Percentiles rank a stretch among this genome's conserved stretches.
Conservation (phyloP, 2,329 filamentous ascomycete species). For the Aspergillus sp. region DNA sequence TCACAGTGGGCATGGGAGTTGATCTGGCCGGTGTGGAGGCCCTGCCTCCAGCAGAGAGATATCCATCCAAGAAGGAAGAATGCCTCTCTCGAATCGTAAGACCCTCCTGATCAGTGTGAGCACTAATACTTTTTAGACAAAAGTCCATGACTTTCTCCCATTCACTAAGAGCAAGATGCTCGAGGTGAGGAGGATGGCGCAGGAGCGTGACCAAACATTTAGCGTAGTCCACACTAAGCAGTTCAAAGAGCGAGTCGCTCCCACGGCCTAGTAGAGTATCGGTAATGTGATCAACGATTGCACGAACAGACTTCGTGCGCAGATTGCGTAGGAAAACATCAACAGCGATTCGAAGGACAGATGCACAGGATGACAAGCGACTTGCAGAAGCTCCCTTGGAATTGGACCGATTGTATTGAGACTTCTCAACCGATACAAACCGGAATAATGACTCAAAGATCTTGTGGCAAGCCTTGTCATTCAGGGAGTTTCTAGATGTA, state of each 20-base stretch:
- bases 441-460: conserved; percentile 81
- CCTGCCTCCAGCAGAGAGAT: conserved; percentile 26
- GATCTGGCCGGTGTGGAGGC: conserved; percentile 35
- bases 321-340: conserved; percentile 68
- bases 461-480: conserved; percentile 76
- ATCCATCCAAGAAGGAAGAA: conserved; percentile 31
- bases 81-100: conserved; percentile 32
- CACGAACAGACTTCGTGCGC: conserved; percentile 74
- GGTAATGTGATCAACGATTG: conserved; percentile 78
- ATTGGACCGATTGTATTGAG: conserved; percentile 58
- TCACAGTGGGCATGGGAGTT: conserved; percentile 28
- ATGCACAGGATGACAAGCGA: conserved; percentile 68
- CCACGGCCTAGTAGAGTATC: conserved; percentile 67
- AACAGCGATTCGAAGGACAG: conserved; percentile 70
- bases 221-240: conserved; percentile 74
- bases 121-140: conserved; percentile 62
- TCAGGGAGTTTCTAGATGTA: conserved; percentile 50
- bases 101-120: conserved; percentile 28
- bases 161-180: conserved; percentile 68
- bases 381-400: conserved; percentile 53
- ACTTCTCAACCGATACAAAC: conserved; percentile 69
- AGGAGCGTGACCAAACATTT: conserved; percentile 73
- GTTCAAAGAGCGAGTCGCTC: conserved; percentile 62
- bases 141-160: conserved; percentile 74
- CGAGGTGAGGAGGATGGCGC: conserved; percentile 72